Evolutionary conservation across 2,329 filamentous ascomycete species (phyloP).

Genomic region (Graphiopsis chlorocephala): DNA sequence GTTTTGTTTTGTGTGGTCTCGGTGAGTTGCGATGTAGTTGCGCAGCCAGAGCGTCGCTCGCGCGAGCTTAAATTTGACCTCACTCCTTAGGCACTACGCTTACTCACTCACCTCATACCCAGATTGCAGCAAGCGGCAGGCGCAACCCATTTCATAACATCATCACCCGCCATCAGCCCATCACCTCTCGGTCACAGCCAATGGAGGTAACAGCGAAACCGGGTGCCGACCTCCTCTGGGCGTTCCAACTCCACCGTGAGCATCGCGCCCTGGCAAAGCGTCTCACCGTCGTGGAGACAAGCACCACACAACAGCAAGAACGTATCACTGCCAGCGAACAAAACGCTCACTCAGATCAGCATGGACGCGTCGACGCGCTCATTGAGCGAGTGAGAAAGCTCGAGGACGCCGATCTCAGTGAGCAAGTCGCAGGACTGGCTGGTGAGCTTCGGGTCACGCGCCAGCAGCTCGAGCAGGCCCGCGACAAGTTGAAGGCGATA

Average conservation of each 20-base stretch:
- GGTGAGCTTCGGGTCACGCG: neutral
- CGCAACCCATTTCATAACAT: neutral
- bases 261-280: slow-evolving; percentile 32
- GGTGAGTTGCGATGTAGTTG: neutral
- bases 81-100: slow-evolving; percentile 6
- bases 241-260: slow-evolving; percentile 35
- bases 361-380: neutral
- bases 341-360: neutral
- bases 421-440: slow-evolving; percentile 5
- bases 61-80: slow-evolving; percentile 10
- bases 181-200: neutral
- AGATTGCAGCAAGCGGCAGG: neutral
- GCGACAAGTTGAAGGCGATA: neutral
- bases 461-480: neutral
- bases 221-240: slow-evolving; percentile 34
- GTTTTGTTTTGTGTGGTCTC: neutral
- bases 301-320: neutral
- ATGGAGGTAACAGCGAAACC: slow-evolving; percentile 15
- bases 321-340: neutral
- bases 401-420: neutral
- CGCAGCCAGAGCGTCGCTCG: neutral
- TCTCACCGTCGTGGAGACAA: slow-evolving; percentile 31
- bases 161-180: neutral
- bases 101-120: neutral
- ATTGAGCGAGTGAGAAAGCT: slow-evolving; percentile 59